These are phyloP conservation scores for Cryomyces minteri DNA, from an alignment of 495 filamentous ascomycete genomes.

Conservation along the genomic window DNA sequence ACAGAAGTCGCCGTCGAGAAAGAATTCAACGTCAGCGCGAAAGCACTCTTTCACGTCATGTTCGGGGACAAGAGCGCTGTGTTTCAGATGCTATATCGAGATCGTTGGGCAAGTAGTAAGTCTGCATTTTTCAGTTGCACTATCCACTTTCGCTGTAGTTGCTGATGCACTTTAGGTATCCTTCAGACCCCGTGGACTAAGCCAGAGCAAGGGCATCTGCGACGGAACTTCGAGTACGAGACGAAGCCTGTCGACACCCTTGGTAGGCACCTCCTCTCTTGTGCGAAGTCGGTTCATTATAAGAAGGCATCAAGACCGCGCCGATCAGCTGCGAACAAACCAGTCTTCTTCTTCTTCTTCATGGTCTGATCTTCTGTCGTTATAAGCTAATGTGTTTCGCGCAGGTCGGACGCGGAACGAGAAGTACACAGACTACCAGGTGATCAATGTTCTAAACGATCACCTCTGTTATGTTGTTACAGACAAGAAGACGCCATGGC, in stretches of 20 bases:
- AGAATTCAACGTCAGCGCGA: constrained; percentile 71
- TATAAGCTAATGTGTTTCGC: not conserved
- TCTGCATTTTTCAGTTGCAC: not conserved
- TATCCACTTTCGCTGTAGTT: constrained; percentile 5
- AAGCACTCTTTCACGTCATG: constrained; percentile 86
- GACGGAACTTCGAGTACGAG: constrained; percentile 63
- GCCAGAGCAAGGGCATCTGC: constrained; percentile 45
- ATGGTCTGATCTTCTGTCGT: too few relatives aligned
- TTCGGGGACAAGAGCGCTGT: constrained; percentile 91
- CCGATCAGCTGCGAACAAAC: too few relatives aligned
- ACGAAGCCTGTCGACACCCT: constrained; percentile 49
- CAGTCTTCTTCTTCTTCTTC: too few relatives aligned
- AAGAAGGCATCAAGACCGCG: too few relatives aligned
- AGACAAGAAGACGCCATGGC: constrained; percentile 76
- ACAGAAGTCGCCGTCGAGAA: constrained; percentile 50
- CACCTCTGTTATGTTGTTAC: constrained; percentile 91
- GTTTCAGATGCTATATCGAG: constrained; percentile 80
- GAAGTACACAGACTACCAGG: constrained; percentile 65
- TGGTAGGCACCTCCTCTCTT: constrained; percentile 23
- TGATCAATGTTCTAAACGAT: constrained; percentile 82
- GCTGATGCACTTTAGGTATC: constrained; percentile 24
- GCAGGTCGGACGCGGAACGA: constrained; percentile 29
- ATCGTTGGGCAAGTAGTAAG: constrained; percentile 59
- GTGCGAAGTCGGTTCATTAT: too few relatives aligned
- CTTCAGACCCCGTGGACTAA: constrained; percentile 75